These are phyloP conservation scores for Linnemannia zychae DNA, from an alignment of 192 early-diverging fungal genomes.

Conservation along the genomic window DNA sequence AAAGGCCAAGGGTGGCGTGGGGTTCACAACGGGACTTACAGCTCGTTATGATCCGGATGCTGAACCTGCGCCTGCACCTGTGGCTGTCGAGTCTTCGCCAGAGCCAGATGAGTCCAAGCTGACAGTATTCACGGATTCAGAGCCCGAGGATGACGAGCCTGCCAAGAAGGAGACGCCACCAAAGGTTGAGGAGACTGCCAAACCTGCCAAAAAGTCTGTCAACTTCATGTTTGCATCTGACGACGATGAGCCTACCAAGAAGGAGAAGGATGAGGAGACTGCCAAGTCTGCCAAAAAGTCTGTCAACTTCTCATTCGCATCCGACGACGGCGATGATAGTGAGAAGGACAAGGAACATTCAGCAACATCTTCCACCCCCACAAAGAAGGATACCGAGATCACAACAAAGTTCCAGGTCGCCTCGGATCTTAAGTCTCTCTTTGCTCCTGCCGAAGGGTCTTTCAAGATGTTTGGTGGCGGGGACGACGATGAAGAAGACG, in stretches of 20 bases:
- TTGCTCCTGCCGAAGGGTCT: conserved; percentile 40
- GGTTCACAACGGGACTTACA: conserved; percentile 40
- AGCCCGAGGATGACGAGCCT: conserved; percentile 17
- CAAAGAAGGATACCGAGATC: conserved; percentile 18
- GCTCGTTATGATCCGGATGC: conserved; percentile 68
- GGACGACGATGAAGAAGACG: conserved; percentile 47
- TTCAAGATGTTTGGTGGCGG: conserved; percentile 65
- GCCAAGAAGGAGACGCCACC: neutral
- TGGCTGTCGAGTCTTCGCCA: neutral
- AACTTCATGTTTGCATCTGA: no score
- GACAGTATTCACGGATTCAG: conserved; percentile 22
- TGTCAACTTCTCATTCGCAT: conserved; percentile 49
- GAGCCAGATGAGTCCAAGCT: neutral
- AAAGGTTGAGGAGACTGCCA: neutral
- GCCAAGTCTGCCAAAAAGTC: conserved; percentile 35
- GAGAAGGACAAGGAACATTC: conserved; percentile 19
- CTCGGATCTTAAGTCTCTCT: conserved; percentile 48
- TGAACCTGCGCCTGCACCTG: conserved; percentile 39
- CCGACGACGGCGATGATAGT: conserved; percentile 25
- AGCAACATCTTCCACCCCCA: neutral
- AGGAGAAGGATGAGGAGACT: neutral
- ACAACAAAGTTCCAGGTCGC: conserved; percentile 39
- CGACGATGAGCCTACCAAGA: neutral
- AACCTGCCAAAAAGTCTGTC: neutral
- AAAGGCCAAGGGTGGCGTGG: conserved; percentile 46